Conservation (phyloP, 495 filamentous ascomycete genomes). For the Penicillium cosmopolitanum region DNA sequence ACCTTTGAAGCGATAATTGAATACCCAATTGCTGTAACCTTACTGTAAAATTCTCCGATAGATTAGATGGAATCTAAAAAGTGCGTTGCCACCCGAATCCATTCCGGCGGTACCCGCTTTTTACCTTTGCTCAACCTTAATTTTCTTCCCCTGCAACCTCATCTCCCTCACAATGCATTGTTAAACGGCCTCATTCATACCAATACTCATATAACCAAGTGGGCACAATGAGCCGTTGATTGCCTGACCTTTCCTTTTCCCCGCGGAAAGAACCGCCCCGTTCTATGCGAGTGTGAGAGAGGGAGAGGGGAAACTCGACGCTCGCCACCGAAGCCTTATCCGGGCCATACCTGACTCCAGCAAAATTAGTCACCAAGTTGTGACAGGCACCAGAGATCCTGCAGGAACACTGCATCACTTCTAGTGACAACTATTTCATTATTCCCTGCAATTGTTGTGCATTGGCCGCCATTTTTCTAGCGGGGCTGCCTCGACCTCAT, state of each 20-base stretch:
- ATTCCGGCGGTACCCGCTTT: constrained; percentile 38
- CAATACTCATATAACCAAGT: neutral
- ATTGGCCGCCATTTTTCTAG: neutral
- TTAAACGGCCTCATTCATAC: constrained; percentile 7
- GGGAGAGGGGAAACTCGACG: constrained; percentile 5
- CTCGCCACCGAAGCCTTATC: constrained; percentile 13
- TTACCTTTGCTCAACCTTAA: constrained; percentile 29
- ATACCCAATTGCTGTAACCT: constrained; percentile 15
- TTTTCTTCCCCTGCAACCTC: constrained; percentile 19
- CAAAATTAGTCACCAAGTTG: neutral
- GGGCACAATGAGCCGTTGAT: constrained; percentile 9
- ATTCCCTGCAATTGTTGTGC: neutral
- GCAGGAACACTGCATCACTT: no score
- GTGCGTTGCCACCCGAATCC: constrained; percentile 20
- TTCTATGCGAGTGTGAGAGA: neutral
- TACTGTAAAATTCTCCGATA: neutral
- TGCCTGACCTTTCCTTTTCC: neutral
- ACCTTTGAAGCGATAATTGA: constrained; percentile 7
- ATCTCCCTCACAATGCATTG: constrained; percentile 24
- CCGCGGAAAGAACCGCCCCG: neutral
- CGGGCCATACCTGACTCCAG: constrained; percentile 12
- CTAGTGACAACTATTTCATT: neutral
- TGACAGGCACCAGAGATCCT: neutral
- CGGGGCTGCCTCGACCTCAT: constrained; percentile 11
- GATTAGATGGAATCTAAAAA: no score